Evolutionary conservation across 495 filamentous ascomycete species (phyloP).

Genomic region (Xylaria venustula): DNA sequence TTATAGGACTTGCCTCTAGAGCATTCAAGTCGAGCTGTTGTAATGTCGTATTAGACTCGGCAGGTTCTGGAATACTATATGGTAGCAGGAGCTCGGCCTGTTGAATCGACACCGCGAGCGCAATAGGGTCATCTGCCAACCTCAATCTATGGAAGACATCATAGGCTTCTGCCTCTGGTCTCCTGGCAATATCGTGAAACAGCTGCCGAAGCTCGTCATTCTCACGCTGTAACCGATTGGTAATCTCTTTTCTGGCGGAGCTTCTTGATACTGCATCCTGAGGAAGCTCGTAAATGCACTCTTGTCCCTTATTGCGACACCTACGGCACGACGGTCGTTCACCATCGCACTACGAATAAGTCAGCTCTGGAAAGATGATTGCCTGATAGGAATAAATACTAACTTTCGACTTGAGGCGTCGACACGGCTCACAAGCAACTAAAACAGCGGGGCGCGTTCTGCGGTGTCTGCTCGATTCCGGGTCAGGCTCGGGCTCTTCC

Average conservation of each 20-base stretch:
- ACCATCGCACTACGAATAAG: slow-evolving; percentile 5
- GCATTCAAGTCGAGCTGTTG: slow-evolving; percentile 15
- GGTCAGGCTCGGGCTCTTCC: neutral
- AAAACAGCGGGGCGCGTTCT: neutral
- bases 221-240: slow-evolving; percentile 13
- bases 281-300: slow-evolving; percentile 8
- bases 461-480: neutral
- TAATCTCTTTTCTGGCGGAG: slow-evolving; percentile 1
- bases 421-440: slow-evolving; percentile 8
- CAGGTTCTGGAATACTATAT: neutral
- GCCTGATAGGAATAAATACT: neutral
- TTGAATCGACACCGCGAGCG: slow-evolving; percentile 2
- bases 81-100: slow-evolving; percentile 20
- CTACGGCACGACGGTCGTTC: slow-evolving; percentile 2
- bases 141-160: slow-evolving; percentile 17
- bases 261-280: slow-evolving; percentile 3
- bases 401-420: slow-evolving; percentile 9
- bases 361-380: neutral
- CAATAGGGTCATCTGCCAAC: slow-evolving; percentile 13
- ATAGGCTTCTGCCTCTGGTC: slow-evolving; percentile 16
- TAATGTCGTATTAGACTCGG: neutral
- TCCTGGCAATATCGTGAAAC: slow-evolving; percentile 4
- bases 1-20: slow-evolving; percentile 23
- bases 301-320: neutral
- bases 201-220: slow-evolving; percentile 15